A percentile compares a stretch with the other conserved stretches of the same genome.
These are phyloP conservation scores for Apostasia ramifera DNA, from an alignment of 106 monocot species.

Conservation along the genomic window DNA sequence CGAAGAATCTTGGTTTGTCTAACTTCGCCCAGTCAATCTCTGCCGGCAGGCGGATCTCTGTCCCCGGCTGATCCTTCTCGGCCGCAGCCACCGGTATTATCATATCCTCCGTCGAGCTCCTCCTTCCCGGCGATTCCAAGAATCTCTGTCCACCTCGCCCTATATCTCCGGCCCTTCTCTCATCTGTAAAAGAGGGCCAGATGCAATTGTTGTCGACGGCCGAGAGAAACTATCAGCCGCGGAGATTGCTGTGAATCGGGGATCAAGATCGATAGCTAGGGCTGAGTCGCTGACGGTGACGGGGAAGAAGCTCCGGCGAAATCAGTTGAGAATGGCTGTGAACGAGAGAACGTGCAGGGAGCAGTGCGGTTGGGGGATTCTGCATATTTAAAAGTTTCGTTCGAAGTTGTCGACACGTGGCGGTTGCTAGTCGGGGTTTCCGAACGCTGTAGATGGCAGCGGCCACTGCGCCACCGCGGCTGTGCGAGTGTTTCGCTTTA, in stretches of 20 bases:
- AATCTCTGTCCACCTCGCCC: slow-evolving; percentile 7
- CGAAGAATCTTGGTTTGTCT: slow-evolving; percentile 60
- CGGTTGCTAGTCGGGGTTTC: too few species aligned
- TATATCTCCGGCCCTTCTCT: slow-evolving; percentile 4
- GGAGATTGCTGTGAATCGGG: neutral
- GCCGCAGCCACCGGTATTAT: slow-evolving; percentile 26
- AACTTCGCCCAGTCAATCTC: slow-evolving; percentile 70
- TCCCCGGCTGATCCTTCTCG: slow-evolving; percentile 5
- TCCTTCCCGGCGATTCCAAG: too few species aligned
- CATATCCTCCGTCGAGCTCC: slow-evolving; percentile 26
- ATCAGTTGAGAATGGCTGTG: neutral
- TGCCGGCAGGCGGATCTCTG: slow-evolving; percentile 39
- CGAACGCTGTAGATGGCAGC: too few species aligned
- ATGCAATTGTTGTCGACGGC: too few species aligned
- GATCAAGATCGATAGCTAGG: neutral
- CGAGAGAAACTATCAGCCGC: too few species aligned
- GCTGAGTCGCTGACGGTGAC: neutral
- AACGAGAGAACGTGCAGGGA: too few species aligned
- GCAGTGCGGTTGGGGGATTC: too few species aligned
- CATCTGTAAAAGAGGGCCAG: too few species aligned
- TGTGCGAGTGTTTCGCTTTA: too few species aligned
- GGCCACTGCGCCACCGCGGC: too few species aligned
- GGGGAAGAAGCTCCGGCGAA: neutral
- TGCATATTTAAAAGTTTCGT: too few species aligned
- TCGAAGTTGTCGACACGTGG: too few species aligned